These are phyloP conservation scores for Amanita brunnescens DNA, from an alignment of 768 basidiomycete species.

Conservation along the genomic window DNA sequence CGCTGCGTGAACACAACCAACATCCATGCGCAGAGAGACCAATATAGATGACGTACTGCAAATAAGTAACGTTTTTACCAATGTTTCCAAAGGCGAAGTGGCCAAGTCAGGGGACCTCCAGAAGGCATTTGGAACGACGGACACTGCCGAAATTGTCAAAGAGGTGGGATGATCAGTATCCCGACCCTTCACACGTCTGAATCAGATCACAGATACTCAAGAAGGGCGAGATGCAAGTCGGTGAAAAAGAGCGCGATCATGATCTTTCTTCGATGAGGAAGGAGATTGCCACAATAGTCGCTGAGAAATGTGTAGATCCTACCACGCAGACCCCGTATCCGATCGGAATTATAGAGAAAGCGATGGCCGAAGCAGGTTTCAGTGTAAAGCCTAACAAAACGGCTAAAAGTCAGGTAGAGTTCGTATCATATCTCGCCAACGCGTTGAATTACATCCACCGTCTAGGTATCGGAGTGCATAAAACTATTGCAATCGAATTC, in stretches of 20 bases:
- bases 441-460: neutral
- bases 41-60: slow-evolving; percentile 94
- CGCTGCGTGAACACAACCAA: neutral
- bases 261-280: slow-evolving; percentile 71
- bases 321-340: slow-evolving; percentile 83
- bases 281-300: slow-evolving; percentile 91
- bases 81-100: slow-evolving; percentile 93
- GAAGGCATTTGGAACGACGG: slow-evolving; percentile 81
- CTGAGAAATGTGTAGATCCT: slow-evolving; percentile 95
- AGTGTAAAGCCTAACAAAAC: slow-evolving; percentile 84
- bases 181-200: neutral
- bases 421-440: neutral
- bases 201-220: slow-evolving; percentile 61
- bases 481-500: slow-evolving; percentile 73
- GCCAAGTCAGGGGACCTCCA: slow-evolving; percentile 85
- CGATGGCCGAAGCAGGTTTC: slow-evolving; percentile 91
- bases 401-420: slow-evolving; percentile 84
- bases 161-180: slow-evolving; percentile 43
- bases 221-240: slow-evolving; percentile 95
- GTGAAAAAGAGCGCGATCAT: slow-evolving; percentile 93
- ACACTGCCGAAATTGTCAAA: slow-evolving; percentile 63
- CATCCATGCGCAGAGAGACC: slow-evolving; percentile 54
- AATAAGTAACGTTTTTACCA: slow-evolving; percentile 91
- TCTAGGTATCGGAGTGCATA: slow-evolving; percentile 85
- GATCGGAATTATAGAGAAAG: slow-evolving; percentile 95